Percentiles rank a stretch among this genome's conserved stretches.
These are phyloP conservation scores for Eimeria maxima DNA, from an alignment of 169 alveolate genomes.

Conservation along the genomic window DNA sequence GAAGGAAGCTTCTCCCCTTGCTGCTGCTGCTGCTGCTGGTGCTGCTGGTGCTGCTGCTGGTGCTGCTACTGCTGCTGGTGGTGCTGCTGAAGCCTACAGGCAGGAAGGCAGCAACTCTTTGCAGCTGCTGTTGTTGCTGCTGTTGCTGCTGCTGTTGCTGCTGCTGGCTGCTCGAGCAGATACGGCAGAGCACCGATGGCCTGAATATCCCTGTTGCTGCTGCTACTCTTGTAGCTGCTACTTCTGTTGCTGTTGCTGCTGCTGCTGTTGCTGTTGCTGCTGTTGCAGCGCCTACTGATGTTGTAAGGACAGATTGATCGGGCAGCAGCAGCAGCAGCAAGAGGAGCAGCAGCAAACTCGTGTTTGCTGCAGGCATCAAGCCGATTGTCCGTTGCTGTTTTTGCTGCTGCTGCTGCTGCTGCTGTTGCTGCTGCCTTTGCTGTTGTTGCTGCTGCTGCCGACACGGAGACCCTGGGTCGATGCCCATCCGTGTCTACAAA, in stretches of 20 bases:
- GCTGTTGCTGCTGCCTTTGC: constrained; percentile 24
- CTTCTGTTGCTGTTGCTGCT: neutral
- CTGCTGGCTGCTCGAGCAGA: constrained; percentile 1
- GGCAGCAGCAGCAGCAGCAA: constrained; percentile 53
- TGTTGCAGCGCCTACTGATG: neutral
- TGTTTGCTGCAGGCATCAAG: neutral
- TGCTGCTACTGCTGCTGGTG: neutral
- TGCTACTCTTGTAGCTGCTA: neutral
- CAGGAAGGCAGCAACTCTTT: neutral
- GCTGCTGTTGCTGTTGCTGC: too few relatives aligned
- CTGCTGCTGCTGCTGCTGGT: constrained; percentile 12
- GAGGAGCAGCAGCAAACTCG: neutral
- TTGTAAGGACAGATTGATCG: neutral
- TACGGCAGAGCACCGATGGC: neutral
- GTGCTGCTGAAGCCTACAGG: neutral
- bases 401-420: constrained; percentile 51
- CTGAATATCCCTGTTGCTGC: neutral
- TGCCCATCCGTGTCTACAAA: neutral
- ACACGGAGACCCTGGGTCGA: neutral
- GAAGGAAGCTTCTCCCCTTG: neutral
- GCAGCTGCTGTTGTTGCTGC: neutral
- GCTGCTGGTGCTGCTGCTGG: neutral
- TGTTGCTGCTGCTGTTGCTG: constrained; percentile 17
- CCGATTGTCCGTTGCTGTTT: neutral
- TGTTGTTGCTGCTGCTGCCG: constrained; percentile 8